phyloP scores from a whole-genome alignment of 768 basidiomycete genomes.

The Tylopilus vinaceipallidus region DNA sequence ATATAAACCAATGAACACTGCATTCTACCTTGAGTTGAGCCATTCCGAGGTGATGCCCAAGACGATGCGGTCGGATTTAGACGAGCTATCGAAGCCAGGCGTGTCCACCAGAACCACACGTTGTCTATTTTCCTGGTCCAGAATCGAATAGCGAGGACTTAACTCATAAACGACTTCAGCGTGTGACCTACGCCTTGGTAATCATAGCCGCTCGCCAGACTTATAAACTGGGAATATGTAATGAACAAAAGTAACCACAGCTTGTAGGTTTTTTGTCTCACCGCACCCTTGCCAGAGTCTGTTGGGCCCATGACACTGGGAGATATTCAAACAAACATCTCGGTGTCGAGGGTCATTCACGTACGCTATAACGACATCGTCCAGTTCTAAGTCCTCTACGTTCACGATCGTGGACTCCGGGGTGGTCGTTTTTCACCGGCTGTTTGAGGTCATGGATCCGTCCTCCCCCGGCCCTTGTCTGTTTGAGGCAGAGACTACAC shows the following conservation, averaged over 20 bases:
- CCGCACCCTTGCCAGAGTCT: slow-evolving; percentile 14
- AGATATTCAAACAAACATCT: background rate
- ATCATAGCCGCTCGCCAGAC: background rate
- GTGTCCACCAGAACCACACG: slow-evolving; percentile 23
- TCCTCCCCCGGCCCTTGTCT: no score
- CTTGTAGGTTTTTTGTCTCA: no score
- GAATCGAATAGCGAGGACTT: slow-evolving; percentile 7
- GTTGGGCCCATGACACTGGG: slow-evolving; percentile 13
- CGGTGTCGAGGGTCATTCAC: no score
- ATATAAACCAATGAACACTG: no score
- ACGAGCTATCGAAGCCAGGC: slow-evolving; percentile 22
- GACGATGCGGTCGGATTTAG: slow-evolving; percentile 9
- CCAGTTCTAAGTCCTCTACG: no score
- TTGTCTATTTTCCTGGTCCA: background rate
- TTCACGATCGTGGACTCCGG: no score
- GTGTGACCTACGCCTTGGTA: slow-evolving; percentile 5
- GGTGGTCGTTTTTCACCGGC: no score
- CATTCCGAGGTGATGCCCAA: slow-evolving; percentile 10
- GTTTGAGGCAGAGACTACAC: no score
- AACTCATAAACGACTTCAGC: slow-evolving; percentile 8
- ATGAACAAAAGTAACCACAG: no score
- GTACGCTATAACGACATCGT: no score
- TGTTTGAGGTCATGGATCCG: no score
- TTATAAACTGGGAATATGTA: slow-evolving; percentile 8
- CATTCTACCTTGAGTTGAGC: slow-evolving; percentile 14